Evolutionary conservation across 331 rosid species (phyloP).

Genomic region (Erythrophleum ivorense): DNA sequence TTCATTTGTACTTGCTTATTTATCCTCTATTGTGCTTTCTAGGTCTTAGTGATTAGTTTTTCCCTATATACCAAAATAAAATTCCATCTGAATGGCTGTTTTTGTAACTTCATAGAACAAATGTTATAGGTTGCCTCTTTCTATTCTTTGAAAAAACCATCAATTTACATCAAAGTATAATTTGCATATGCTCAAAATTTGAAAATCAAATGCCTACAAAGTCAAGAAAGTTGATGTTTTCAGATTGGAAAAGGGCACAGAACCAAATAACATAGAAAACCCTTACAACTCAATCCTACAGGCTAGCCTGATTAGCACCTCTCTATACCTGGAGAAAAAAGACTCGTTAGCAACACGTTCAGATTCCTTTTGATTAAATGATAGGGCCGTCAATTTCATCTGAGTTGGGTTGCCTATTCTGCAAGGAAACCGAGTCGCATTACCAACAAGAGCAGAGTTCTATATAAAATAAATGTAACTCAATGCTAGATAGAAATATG

Average conservation of each 20-base stretch:
- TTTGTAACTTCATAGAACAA: neutral
- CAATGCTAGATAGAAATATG: neutral
- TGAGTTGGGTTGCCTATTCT: neutral
- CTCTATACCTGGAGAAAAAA: neutral
- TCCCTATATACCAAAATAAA: neutral
- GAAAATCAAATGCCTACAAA: neutral
- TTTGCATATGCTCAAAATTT: neutral
- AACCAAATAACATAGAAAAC: neutral
- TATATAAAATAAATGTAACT: neutral
- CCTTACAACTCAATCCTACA: neutral
- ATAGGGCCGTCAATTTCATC: neutral
- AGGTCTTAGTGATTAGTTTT: too few species aligned
- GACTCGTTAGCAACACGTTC: neutral
- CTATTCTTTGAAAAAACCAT: neutral
- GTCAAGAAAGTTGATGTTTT: neutral
- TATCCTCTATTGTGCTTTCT: too few species aligned
- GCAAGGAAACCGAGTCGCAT: neutral
- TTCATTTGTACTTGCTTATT: too few species aligned
- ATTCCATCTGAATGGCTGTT: neutral
- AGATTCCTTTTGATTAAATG: neutral
- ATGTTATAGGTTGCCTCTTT: neutral
- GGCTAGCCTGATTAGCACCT: neutral
- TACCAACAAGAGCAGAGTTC: neutral
- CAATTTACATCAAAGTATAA: neutral
- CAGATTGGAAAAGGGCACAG: neutral